These are phyloP conservation scores for Colletotrichum musicola DNA, from an alignment of 2,329 filamentous ascomycete genomes.

Conservation along the genomic window DNA sequence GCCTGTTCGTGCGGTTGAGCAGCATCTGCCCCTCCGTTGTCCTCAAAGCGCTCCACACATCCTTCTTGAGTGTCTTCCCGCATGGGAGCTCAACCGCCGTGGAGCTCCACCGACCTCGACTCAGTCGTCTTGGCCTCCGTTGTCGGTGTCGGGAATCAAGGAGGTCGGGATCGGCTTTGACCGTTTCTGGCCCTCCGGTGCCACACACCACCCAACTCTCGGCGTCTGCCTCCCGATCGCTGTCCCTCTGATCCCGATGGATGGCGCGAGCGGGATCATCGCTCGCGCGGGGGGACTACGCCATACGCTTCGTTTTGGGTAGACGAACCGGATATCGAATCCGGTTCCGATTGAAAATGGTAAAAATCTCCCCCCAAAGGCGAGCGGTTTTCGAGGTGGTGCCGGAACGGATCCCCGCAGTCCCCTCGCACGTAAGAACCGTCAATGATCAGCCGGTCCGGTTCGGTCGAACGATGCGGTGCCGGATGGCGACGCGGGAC, in stretches of 20 bases:
- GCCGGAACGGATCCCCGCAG: not conserved
- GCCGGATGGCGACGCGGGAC: not conserved
- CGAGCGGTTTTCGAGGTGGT: not conserved
- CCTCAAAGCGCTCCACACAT: not conserved
- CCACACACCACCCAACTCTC: not conserved
- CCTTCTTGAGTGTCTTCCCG: not conserved
- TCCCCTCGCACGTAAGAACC: not conserved
- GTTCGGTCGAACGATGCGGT: not conserved
- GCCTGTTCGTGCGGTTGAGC: conserved; percentile 6
- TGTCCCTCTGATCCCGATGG: not conserved
- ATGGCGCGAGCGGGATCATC: not conserved
- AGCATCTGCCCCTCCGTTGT: not conserved
- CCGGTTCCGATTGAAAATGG: not conserved
- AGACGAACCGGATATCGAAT: not conserved
- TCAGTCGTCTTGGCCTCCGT: conserved; percentile 13
- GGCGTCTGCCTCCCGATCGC: not conserved
- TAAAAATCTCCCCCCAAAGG: not conserved
- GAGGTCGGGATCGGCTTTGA: not conserved
- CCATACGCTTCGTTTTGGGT: not conserved
- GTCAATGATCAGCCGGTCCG: not conserved
- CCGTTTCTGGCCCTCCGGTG: not conserved
- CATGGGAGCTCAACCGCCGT: not conserved
- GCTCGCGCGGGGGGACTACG: not conserved
- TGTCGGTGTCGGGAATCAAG: not conserved
- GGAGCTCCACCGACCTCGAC: conserved; percentile 1